Conservation (phyloP, 768 basidiomycete species). For the Leccinum truebloodii region DNA sequence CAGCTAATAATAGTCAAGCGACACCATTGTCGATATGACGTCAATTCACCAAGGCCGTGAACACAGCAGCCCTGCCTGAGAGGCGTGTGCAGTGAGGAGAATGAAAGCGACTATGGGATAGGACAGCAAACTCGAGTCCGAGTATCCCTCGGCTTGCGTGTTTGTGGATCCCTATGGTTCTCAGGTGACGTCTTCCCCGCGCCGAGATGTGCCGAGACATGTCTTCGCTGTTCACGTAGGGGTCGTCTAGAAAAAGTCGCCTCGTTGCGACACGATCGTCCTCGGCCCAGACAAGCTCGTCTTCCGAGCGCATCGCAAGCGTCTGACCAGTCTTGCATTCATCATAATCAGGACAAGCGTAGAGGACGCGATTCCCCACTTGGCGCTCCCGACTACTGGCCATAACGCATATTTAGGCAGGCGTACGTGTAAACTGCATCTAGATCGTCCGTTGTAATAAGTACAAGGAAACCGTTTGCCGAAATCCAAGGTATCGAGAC, state of each 20-base stretch:
- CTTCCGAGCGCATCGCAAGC: background rate
- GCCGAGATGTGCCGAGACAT: background rate
- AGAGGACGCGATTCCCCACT: background rate
- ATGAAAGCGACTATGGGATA: background rate
- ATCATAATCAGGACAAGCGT: background rate
- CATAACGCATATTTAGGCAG: background rate
- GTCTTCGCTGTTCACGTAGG: no score
- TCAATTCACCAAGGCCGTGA: background rate
- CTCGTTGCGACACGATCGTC: background rate
- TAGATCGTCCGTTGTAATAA: background rate
- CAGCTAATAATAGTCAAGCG: no score
- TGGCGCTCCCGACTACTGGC: background rate
- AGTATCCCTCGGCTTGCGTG: no score
- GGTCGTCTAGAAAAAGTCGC: background rate
- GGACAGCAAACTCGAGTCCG: no score
- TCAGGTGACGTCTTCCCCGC: background rate
- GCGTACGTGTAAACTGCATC: background rate
- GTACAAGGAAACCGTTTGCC: background rate
- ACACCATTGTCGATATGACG: background rate
- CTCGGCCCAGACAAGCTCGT: background rate
- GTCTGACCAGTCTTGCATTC: background rate
- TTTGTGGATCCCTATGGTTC: background rate
- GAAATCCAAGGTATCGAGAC: no score
- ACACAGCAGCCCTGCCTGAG: background rate
- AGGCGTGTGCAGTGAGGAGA: background rate